Conservation (phyloP, 1,284 basidiomycete genomes). For the Fomitopsis palustris region DNA sequence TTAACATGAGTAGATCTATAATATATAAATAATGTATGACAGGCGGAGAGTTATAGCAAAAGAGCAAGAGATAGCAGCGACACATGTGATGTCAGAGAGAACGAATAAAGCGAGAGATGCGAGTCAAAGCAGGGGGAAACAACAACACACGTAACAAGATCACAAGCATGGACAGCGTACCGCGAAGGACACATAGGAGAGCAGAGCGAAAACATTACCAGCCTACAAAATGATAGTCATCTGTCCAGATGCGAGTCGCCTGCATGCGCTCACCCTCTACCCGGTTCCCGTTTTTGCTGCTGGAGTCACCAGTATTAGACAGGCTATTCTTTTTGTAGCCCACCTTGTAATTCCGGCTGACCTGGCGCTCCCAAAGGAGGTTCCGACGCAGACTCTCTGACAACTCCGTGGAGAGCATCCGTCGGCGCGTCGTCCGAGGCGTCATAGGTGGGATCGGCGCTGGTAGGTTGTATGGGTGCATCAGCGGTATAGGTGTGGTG, state of each 20-base stretch:
- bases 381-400: slow-evolving; percentile 83
- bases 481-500: slow-evolving; percentile 53
- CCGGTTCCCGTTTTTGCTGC: slow-evolving; percentile 9
- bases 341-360: slow-evolving; percentile 49
- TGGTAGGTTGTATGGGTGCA: slow-evolving; percentile 74
- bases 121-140: too few relatives aligned
- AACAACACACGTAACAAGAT: slow-evolving; percentile 1
- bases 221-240: slow-evolving; percentile 62
- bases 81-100: not conserved
- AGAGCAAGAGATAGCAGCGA: not conserved
- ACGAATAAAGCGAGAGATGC: not conserved
- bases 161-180: slow-evolving; percentile 4
- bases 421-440: slow-evolving; percentile 81
- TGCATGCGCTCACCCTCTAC: slow-evolving; percentile 34
- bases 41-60: slow-evolving; percentile 2
- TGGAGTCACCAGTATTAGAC: slow-evolving; percentile 27
- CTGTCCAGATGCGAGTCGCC: slow-evolving; percentile 63
- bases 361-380: slow-evolving; percentile 81
- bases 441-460: slow-evolving; percentile 71
- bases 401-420: slow-evolving; percentile 84
- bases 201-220: slow-evolving; percentile 40
- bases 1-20: too few relatives aligned
- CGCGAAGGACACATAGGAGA: not conserved
- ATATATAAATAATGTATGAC: too few relatives aligned
- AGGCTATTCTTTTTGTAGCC: slow-evolving; percentile 32